Evolutionary conservation across 306 rosid species (phyloP).

Genomic region (Vigna unguiculata): DNA sequence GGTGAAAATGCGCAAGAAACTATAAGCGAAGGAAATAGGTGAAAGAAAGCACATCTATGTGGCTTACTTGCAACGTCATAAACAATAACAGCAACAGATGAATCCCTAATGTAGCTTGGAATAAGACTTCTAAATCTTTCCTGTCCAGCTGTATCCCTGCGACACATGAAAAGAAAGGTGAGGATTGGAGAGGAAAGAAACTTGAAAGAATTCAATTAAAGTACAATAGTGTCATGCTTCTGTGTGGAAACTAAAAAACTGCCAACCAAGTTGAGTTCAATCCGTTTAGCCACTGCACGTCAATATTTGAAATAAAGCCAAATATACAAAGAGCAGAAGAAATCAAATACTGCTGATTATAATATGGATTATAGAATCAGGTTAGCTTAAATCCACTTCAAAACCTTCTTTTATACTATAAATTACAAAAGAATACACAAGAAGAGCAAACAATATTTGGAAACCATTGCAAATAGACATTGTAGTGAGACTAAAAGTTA

Average conservation of each 20-base stretch:
- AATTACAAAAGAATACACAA: background rate
- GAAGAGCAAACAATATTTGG: background rate
- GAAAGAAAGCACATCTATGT: constrained; percentile 29
- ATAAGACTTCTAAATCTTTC: constrained; percentile 75
- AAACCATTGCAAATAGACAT: constrained; percentile 1
- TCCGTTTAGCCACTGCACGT: background rate
- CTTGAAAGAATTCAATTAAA: background rate
- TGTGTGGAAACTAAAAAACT: background rate
- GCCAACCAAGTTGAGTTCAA: background rate
- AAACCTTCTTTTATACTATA: constrained; percentile 31
- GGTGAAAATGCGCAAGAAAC: constrained; percentile 12
- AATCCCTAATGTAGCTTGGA: constrained; percentile 74
- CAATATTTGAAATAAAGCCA: constrained; percentile 17
- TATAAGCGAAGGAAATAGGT: constrained; percentile 32
- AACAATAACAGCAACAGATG: constrained; percentile 68
- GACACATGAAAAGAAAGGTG: constrained; percentile 20
- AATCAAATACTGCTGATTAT: constrained; percentile 30
- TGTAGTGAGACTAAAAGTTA: constrained; percentile 8
- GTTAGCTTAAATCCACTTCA: background rate
- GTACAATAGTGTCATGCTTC: constrained; percentile 2
- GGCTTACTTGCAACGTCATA: constrained; percentile 72
- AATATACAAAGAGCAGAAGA: constrained; percentile 22
- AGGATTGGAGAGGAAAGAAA: constrained; percentile 16
- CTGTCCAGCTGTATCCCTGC: constrained; percentile 76
- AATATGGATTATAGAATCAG: constrained; percentile 23